Evolutionary conservation across 345 rosid species (phyloP).

Genomic region (Lepidium sativum): DNA sequence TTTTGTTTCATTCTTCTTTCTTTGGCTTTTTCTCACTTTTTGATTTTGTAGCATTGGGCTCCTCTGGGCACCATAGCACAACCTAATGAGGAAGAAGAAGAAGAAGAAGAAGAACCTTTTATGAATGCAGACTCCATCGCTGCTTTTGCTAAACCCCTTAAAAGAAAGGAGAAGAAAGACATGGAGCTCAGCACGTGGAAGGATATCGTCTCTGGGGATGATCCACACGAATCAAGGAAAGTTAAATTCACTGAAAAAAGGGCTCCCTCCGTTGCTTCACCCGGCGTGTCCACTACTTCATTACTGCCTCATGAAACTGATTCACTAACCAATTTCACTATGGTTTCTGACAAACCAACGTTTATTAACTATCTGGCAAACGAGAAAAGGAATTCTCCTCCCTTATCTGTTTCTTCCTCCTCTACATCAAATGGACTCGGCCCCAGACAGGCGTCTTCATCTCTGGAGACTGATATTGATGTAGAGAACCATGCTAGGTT

Average conservation of each 20-base stretch:
- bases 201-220: slow-evolving; percentile 31
- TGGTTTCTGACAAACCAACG: slow-evolving; percentile 15
- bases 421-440: slow-evolving; percentile 22
- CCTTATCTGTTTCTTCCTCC: slow-evolving; percentile 16
- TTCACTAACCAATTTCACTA: background rate
- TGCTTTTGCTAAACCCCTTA: slow-evolving; percentile 57
- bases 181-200: slow-evolving; percentile 50
- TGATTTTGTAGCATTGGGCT: slow-evolving; percentile 50
- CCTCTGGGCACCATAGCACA: slow-evolving; percentile 24
- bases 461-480: slow-evolving; percentile 74
- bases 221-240: slow-evolving; percentile 1
- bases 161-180: slow-evolving; percentile 55
- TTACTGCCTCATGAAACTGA: background rate
- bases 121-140: slow-evolving; percentile 30
- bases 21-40: background rate
- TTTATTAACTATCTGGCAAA: background rate
- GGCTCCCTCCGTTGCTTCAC: background rate
- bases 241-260: slow-evolving; percentile 8
- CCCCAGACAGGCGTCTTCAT: slow-evolving; percentile 28
- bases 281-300: slow-evolving; percentile 5
- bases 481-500: slow-evolving; percentile 58
- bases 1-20: background rate
- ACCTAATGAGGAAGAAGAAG: slow-evolving; percentile 21
- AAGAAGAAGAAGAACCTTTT: slow-evolving; percentile 34
- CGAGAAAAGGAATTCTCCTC: slow-evolving; percentile 13